A percentile compares a stretch with the other conserved stretches of the same genome.
Evolutionary conservation across 495 filamentous ascomycete species (phyloP).

Genomic region (Penicillium cosmopolitanum): DNA sequence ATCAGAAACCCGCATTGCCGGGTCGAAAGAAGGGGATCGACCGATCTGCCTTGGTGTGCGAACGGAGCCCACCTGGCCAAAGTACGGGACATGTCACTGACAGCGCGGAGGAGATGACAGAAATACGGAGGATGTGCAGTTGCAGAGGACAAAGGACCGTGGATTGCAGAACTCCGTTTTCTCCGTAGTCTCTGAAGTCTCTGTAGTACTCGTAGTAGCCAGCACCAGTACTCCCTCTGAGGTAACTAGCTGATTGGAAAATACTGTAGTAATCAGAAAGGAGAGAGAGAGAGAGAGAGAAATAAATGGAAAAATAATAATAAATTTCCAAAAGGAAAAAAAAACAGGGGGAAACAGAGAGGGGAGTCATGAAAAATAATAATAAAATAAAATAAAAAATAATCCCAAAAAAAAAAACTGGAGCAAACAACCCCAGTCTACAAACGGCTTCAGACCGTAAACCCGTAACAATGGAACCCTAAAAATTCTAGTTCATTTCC

Average conservation of each 20-base stretch:
- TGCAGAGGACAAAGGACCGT: too few relatives aligned
- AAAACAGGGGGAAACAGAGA: background rate
- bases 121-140: too few relatives aligned
- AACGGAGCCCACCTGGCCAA: constrained; percentile 10
- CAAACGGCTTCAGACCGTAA: constrained; percentile 22
- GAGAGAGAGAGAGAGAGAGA: background rate
- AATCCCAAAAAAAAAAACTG: constrained; percentile 10
- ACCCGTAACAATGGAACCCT: constrained; percentile 34
- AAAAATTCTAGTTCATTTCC: constrained; percentile 26
- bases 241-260: background rate
- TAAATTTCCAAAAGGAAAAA: constrained; percentile 1
- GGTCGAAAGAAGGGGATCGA: constrained; percentile 18
- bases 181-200: too few relatives aligned
- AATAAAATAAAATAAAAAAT: constrained; percentile 11
- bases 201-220: too few relatives aligned
- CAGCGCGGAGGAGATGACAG: background rate
- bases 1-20: constrained; percentile 31
- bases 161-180: too few relatives aligned
- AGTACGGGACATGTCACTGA: background rate
- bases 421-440: constrained; percentile 23
- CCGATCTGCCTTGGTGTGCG: constrained; percentile 14
- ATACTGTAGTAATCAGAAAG: background rate
- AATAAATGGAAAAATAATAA: constrained; percentile 13
- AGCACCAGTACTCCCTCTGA: background rate
- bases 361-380: constrained; percentile 8